Base-by-base conservation (phyloP, 805 yeast genomes). In the Yamadazyma paraphyllophila region DNA sequence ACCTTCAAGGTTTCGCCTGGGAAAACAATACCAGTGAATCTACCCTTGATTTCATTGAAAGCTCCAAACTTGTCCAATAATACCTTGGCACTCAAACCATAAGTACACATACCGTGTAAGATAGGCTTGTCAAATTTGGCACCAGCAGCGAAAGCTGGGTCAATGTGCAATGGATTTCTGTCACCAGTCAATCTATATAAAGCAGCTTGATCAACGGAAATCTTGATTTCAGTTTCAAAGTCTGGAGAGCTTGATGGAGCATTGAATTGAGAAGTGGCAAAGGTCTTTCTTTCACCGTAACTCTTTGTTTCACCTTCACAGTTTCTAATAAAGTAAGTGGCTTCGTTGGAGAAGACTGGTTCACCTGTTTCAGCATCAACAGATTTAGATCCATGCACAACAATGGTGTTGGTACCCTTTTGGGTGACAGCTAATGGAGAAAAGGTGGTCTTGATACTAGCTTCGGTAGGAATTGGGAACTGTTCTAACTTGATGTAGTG, bases 151-250 rank as follows among this genome's bases (percentile, higher is more conserved):
- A 91, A 85, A 26, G 65, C 74, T 14, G 98, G 97, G 69, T 92
- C 98, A 62, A 92, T 84, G 71, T 91, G 99, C 57, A 92, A 77
- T 49, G 99, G 99, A 67, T 92, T 92, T 66, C 83, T 83, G 73
- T 92, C 99, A 44, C 97, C 98, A 50, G 92, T 84, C 50, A 92
- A 74, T 64, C 99, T 81, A 73, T 92, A 92, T 45, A 91, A 67
- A 3, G 96, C 88, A 38, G 97, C 97, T 65, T 83, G 89, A 63
- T 90, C 87, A 36, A 66, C 73, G 24, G 76, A 61, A 2, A 94
- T 86, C 53, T 76, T 67, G 57, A 80, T 76, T 36, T 74, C 78
- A 38, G 67, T 63, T 46, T 76, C 81, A 58, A 78, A 86, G 61
- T 87, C 95, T 6, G 97, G 94, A 20, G 65, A 63, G 17, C 77